phyloP scores from a whole-genome alignment of 768 basidiomycete genomes.

The Obba rivulosa region DNA sequence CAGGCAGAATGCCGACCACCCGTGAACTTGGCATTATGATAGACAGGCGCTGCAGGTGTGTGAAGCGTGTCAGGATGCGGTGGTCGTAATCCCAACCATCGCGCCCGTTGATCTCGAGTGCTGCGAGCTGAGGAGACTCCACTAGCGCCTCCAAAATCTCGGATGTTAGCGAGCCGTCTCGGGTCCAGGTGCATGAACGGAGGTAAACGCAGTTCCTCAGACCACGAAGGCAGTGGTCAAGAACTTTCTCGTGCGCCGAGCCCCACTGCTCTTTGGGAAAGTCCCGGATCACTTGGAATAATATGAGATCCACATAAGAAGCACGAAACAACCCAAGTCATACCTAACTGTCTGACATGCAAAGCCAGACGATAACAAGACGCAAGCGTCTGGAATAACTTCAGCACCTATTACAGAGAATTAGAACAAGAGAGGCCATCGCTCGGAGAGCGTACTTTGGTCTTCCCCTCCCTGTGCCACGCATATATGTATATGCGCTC shows the following conservation, averaged over 20 bases:
- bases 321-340: constrained; percentile 11
- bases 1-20: constrained; percentile 43
- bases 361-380: constrained; percentile 49
- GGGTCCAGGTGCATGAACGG: constrained; percentile 68
- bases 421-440: background rate
- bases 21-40: constrained; percentile 69
- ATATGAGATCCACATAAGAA: background rate
- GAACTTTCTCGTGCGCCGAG: constrained; percentile 27
- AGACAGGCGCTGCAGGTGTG: constrained; percentile 47
- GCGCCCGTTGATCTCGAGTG: constrained; percentile 71
- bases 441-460: constrained; percentile 38
- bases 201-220: constrained; percentile 60
- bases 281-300: constrained; percentile 58
- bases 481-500: constrained; percentile 55
- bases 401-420: constrained; percentile 41
- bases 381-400: constrained; percentile 59
- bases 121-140: constrained; percentile 35
- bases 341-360: constrained; percentile 55
- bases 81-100: constrained; percentile 51
- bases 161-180: constrained; percentile 67
- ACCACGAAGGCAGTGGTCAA: constrained; percentile 40
- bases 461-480: constrained; percentile 65
- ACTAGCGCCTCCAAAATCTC: constrained; percentile 51
- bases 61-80: constrained; percentile 42
- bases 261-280: constrained; percentile 53